Conservation (phyloP, 306 rosid genomes). For the Casuarina equisetifolia region DNA sequence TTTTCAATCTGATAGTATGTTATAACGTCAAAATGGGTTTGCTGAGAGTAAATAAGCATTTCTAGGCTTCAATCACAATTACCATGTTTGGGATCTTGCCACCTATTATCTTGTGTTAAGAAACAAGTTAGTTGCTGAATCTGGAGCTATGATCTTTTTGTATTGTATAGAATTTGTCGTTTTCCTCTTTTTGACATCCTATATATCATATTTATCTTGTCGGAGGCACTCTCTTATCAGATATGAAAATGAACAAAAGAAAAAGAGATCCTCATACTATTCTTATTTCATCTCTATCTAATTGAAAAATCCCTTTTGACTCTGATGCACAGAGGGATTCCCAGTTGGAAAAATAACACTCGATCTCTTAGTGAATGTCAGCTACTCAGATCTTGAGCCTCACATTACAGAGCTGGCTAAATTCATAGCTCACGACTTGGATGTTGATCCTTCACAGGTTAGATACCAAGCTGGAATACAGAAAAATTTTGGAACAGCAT, state of each 20-base stretch:
- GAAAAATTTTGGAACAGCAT: constrained; percentile 9
- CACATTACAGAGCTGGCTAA: constrained; percentile 54
- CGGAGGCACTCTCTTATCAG: background rate
- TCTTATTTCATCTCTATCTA: background rate
- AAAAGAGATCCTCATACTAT: too few species aligned
- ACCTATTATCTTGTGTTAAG: background rate
- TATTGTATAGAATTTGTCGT: background rate
- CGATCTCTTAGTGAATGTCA: constrained; percentile 60
- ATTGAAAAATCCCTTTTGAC: constrained; percentile 19
- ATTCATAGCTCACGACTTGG: constrained; percentile 70
- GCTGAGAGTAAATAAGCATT: background rate
- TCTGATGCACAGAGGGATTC: constrained; percentile 57
- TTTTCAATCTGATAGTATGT: background rate
- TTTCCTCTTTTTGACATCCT: background rate
- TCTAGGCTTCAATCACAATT: background rate
- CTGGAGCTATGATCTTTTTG: background rate
- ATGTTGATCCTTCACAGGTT: constrained; percentile 78
- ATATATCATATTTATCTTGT: constrained; percentile 5
- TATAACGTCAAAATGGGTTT: background rate
- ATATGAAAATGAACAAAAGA: too few species aligned
- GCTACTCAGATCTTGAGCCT: constrained; percentile 70
- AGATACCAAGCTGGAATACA: constrained; percentile 25
- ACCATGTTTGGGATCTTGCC: background rate
- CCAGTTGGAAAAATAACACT: constrained; percentile 66
- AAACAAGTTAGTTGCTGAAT: background rate